Base-by-base conservation (phyloP, 2,329 filamentous ascomycete species). In the Stachybotrys chartarum region DNA sequence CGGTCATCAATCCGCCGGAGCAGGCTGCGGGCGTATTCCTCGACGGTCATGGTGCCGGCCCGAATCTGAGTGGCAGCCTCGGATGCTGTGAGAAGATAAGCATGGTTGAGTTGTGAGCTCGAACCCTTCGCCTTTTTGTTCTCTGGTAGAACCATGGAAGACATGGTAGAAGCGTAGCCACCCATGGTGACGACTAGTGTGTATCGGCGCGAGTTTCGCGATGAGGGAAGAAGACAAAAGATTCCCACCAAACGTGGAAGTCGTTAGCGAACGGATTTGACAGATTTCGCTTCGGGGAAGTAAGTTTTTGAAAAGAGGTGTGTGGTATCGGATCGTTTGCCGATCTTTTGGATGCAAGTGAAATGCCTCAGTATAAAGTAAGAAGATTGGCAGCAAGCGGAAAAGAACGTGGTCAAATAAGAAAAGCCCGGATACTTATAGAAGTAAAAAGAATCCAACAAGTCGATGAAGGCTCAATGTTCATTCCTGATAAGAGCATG, bases 21-120 rank as follows among this genome's bases (percentile, higher is more conserved):
- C 0, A 81, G 66, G 0, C 77, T 75, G 32, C 64, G 66, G 3
- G 75, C 77, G 57, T 80, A 80, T 32, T 42, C 30, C 50, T 52
- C 50, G 14, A 52, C 50, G 2, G 50, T 52, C 55, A 59, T 30
- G 2, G 54, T 52, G 31, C 58, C 58, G 35, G 46, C 30, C 14
- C 54, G 56, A 18, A 58, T 59, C 17, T 46, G 48, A 48, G 47
- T 53, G 18, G 55, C 53, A 30, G 56, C 58, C 46, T 56, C 45
- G 5, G 56, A 24, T n/a, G 54, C 58, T 53, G 58, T 58, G 30
- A 59, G 56, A 11, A 51, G 51, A 45, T 56, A 59, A 32, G 57
- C 57, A 30, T 56, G 47, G 42, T 53, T 54, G 51, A 51, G 24
- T 24, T 24, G 24, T 24, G 24, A 24, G 24, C 24, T 24, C 4